phyloP scores from a whole-genome alignment of 2,329 filamentous ascomycete genomes.

The Elsinoe fawcettii region DNA sequence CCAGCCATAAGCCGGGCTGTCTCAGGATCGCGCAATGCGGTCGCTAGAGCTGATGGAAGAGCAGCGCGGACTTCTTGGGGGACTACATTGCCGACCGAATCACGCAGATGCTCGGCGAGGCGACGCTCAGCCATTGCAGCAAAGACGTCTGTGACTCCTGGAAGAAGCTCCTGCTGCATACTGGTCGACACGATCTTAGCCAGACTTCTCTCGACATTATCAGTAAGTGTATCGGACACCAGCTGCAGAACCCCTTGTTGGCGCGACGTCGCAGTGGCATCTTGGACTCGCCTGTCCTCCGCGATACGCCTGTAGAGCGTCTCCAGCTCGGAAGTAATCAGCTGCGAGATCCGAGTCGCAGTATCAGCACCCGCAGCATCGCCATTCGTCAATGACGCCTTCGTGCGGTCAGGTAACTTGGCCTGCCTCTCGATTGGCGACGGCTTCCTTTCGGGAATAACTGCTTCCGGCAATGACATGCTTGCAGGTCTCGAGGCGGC shows the following conservation, averaged over 20 bases:
- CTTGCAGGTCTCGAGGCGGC: constrained; percentile 25
- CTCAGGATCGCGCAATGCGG: constrained; percentile 65
- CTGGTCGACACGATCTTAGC: constrained; percentile 67
- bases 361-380: not conserved
- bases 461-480: constrained; percentile 5
- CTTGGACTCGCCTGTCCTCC: constrained; percentile 60
- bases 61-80: constrained; percentile 65
- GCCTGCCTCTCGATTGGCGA: not conserved
- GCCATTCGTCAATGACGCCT: not conserved
- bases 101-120: constrained; percentile 54
- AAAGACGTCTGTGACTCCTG: constrained; percentile 61
- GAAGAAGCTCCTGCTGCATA: constrained; percentile 68
- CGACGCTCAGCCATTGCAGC: constrained; percentile 63
- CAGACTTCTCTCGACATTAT: constrained; percentile 69
- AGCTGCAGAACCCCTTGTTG: constrained; percentile 62
- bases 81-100: constrained; percentile 45
- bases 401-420: not conserved
- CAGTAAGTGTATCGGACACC: constrained; percentile 59
- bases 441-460: not conserved
- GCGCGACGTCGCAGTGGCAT: constrained; percentile 55
- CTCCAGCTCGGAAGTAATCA: constrained; percentile 40
- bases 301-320: constrained; percentile 54
- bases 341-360: not conserved
- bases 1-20: constrained; percentile 66
- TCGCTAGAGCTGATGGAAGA: constrained; percentile 59